phyloP scores from a whole-genome alignment of 2,329 filamentous ascomycete species.

The Pezicula rhizophila region DNA sequence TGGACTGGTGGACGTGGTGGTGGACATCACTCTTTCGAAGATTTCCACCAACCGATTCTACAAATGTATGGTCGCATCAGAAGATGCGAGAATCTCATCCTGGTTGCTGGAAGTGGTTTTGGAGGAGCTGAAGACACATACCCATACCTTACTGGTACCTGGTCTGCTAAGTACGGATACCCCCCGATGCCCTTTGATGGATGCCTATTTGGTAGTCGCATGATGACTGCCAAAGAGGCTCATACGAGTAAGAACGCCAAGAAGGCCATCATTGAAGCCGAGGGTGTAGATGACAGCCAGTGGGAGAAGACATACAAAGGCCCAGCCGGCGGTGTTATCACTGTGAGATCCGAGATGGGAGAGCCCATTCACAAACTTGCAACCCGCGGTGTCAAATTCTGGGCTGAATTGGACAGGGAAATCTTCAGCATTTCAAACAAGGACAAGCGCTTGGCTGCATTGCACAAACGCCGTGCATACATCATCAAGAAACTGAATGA shows the following conservation, averaged over 20 bases:
- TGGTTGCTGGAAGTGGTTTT: constrained; percentile 88
- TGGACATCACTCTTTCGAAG: constrained; percentile 91
- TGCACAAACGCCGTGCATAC: constrained; percentile 82
- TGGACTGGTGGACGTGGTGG: constrained; percentile 94
- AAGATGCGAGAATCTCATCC: constrained; percentile 77
- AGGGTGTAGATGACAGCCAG: constrained; percentile 71
- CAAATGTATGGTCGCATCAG: constrained; percentile 88
- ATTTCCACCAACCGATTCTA: constrained; percentile 88
- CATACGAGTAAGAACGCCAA: constrained; percentile 84
- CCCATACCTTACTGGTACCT: constrained; percentile 82
- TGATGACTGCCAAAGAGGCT: constrained; percentile 93
- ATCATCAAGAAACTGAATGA: constrained; percentile 96
- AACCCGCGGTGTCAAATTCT: constrained; percentile 91
- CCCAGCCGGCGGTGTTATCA: constrained; percentile 87
- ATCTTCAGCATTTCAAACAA: constrained; percentile 90
- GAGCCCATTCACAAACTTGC: constrained; percentile 99
- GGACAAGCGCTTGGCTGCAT: constrained; percentile 79
- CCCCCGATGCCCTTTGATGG: constrained; percentile 93
- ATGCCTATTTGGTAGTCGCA: constrained; percentile 81
- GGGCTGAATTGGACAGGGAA: constrained; percentile 98
- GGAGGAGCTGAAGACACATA: constrained; percentile 87
- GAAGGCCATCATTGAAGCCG: constrained; percentile 81
- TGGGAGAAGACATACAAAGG: constrained; percentile 96
- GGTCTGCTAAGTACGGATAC: constrained; percentile 82
- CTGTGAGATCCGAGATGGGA: constrained; percentile 97